Conservation (phyloP, 495 filamentous ascomycete species). For the Penicillium atrosanguineum region DNA sequence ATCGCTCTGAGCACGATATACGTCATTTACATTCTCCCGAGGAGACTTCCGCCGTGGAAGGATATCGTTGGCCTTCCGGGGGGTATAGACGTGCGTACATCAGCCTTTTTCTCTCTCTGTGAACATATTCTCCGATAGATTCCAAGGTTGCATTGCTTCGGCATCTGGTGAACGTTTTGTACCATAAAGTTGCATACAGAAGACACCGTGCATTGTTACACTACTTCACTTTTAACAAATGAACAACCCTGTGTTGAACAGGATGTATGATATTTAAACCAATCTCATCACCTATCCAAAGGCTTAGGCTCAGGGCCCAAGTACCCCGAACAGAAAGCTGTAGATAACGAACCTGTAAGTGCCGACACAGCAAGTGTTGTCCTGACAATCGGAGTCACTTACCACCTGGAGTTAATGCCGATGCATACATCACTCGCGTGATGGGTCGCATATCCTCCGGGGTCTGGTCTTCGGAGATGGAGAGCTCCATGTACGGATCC, state of each 20-base stretch:
- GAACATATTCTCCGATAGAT: slow-evolving; percentile 19
- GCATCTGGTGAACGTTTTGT: neutral
- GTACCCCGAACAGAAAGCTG: slow-evolving; percentile 39
- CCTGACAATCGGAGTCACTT: slow-evolving; percentile 17
- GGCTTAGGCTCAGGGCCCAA: slow-evolving; percentile 34
- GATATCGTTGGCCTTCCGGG: slow-evolving; percentile 74
- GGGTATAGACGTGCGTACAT: slow-evolving; percentile 46
- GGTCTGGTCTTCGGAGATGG: slow-evolving; percentile 25
- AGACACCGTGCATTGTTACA: neutral
- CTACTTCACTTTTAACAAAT: neutral
- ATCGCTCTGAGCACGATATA: slow-evolving; percentile 69
- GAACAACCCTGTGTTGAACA: neutral
- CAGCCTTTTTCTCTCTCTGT: neutral
- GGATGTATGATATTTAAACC: neutral
- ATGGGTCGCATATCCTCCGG: slow-evolving; percentile 56
- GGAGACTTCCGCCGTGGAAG: slow-evolving; percentile 60
- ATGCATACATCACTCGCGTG: slow-evolving; percentile 64
- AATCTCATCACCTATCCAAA: neutral
- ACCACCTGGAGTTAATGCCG: slow-evolving; percentile 62
- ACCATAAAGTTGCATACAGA: neutral
- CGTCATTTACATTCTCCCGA: slow-evolving; percentile 72
- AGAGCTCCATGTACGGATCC: slow-evolving; percentile 46
- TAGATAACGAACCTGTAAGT: neutral
- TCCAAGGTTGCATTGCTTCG: slow-evolving; percentile 10
- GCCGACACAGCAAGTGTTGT: neutral